Evolutionary conservation across 106 monocot genomes (phyloP).

Genomic region (Dactylorhiza incarnata): DNA sequence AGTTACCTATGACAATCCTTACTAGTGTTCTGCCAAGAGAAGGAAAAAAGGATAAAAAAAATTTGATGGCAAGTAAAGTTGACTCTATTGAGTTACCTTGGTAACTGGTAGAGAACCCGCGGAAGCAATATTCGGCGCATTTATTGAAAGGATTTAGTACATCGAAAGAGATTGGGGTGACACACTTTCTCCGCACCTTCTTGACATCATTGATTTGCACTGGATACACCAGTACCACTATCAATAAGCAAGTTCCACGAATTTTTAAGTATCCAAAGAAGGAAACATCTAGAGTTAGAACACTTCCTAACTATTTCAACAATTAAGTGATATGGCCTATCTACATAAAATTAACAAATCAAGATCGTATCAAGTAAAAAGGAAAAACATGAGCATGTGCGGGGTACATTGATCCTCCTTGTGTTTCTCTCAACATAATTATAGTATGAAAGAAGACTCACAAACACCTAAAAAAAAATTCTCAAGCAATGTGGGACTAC

Average conservation of each 20-base stretch:
- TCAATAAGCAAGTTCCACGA: neutral
- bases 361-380: neutral
- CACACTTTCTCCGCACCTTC: neutral
- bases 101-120: neutral
- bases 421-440: no score
- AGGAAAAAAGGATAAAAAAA: neutral
- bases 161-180: neutral
- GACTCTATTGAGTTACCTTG: neutral
- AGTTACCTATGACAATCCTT: no score
- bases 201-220: neutral
- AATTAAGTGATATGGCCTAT: neutral
- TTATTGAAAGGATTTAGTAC: slow-evolving; percentile 26
- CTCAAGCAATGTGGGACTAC: no score
- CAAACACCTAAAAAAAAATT: no score
- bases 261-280: neutral
- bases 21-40: neutral
- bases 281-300: neutral
- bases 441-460: no score
- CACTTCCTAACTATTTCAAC: neutral
- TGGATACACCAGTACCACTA: neutral
- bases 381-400: neutral
- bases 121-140: slow-evolving; percentile 23
- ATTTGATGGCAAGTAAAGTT: neutral
- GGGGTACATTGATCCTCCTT: no score
- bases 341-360: neutral